Base-by-base conservation (phyloP, 768 basidiomycete genomes). In the Vararia minispora region DNA sequence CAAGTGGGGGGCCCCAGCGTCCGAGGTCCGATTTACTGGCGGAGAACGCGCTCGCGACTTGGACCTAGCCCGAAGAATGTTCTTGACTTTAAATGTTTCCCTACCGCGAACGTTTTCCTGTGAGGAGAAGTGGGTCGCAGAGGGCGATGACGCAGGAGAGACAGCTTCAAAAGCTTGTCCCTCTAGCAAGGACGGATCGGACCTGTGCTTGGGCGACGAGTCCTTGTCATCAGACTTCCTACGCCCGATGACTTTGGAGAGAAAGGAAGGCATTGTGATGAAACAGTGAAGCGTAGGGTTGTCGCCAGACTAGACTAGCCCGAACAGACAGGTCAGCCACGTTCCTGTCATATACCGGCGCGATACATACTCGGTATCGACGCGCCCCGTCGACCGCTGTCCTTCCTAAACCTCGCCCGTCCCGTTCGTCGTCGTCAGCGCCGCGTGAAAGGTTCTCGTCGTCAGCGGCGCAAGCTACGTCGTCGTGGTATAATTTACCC, bases 81-180 rank as follows among this genome's bases (percentile, higher is more conserved):
- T 71, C 48, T 61, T 68, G 42, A 55, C 53, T 26, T 51, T 51
- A 17, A 43, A 46, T 26, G 46, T 57, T 28, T 64, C 64, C 41
- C 57, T 53, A 17, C 60, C 65, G 49, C 58, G 70, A 18, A 37
- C 42, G 8, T 47, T 53, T 13, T 54, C 52, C 36, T 59, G 30
- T 21, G 57, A 50, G 13, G 50, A 28, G 36, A 56, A 53, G 18
- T 51, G 39, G 6, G 50, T 39, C 7, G 54, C 53, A 6, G 64
- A 52, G 5, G 68, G 64, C 3, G 64, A 68, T 14, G 56, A 34
- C 17, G 45, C 40, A 2, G 75, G 72, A 4, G 74, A 74, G 14
- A 84, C 67, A 6, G 74, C 72, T 55, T 84, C 82, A 51, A 81
- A 85, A n/a, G n/a, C n/a, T 55, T 76, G 81, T 40, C 80, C 83